Percentiles rank a stretch among this genome's conserved stretches.
Evolutionary conservation across 495 filamentous ascomycete species (phyloP).

Genomic region (Neurospora sp.): DNA sequence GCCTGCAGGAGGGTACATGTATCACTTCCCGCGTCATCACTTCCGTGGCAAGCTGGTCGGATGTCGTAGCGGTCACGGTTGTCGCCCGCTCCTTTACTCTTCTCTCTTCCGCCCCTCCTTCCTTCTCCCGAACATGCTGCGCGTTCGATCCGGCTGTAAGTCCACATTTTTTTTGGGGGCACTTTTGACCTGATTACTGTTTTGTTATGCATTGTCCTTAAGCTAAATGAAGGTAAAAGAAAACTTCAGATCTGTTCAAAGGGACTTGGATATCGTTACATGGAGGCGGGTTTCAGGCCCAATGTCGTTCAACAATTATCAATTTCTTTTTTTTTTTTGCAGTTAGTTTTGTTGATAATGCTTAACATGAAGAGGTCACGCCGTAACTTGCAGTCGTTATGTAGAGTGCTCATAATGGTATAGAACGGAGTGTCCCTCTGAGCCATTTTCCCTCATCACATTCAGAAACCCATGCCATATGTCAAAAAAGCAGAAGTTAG

Average conservation of each 20-base stretch:
- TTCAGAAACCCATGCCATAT: background rate
- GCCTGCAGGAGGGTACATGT: background rate
- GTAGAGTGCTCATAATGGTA: background rate
- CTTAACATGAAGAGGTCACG: background rate
- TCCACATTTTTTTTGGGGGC: background rate
- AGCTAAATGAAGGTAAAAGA: background rate
- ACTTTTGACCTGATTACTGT: background rate
- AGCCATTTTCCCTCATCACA: background rate
- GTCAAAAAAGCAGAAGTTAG: background rate
- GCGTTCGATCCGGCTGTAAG: background rate
- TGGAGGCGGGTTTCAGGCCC: background rate
- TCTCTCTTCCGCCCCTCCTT: background rate
- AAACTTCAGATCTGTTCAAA: background rate
- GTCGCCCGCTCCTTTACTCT: background rate
- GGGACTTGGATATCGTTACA: background rate
- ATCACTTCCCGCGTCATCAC: background rate
- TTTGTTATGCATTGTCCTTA: background rate
- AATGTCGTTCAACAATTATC: background rate
- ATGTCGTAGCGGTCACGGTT: background rate
- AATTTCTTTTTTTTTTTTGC: too few species aligned
- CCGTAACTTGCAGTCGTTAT: background rate
- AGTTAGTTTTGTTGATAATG: background rate
- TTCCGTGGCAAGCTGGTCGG: background rate
- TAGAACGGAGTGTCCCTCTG: background rate
- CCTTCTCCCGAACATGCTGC: background rate